Evolutionary conservation across 2,329 filamentous ascomycete species (phyloP), one percentile per base, ranked within the genome.

Genomic region (Mollisia scopiformis): DNA sequence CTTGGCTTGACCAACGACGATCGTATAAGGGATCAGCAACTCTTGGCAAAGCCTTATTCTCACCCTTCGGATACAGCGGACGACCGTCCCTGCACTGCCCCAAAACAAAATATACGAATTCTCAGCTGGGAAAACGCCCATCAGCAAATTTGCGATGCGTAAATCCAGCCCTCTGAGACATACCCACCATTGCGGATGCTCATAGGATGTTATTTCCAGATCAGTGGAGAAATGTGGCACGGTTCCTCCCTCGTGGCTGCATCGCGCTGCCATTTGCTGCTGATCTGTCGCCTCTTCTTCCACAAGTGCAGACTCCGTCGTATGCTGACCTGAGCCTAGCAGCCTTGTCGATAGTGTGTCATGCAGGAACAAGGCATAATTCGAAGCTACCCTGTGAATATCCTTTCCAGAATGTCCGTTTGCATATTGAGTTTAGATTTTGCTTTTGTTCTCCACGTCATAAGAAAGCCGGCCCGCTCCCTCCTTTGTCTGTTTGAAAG

Each of bases 201-300:
- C 19, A 51, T 51, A 51, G 49, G 49, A 51, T 31, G 49, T 8
- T 51, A 51, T 51, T 51, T 51, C 30, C 16, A 28, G 49, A 51
- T 51, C 49, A n/a, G 27, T 28, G 33, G 30, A 21, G 49, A 21
- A 47, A 47, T 25, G 43, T 46, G 21, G 23, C 43, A 47, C 43
- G 43, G 43, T 23, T 13, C 43, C 11, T 47, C 16, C 43, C 25
- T 14, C 11, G 39, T 43, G n/a, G 39, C 39, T 21, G 39, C 39
- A 43, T 47, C n/a, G 43, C 43, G 43, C 23, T 13, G 16, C 43
- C 43, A n/a, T n/a, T n/a, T 13, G 41, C 41, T 23, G 21, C 19
- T 25, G 28, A 30, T 23, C 6, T 50, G 25, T 21, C 25, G 27
- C 7, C 30, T 31, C 25, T 16, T 5, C 30, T 16, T 31, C 30